A percentile compares a stretch with the other conserved stretches of the same genome.
Evolutionary conservation across 768 basidiomycete genomes (phyloP).

Genomic region (Pilatotrama ljubarskyi): DNA sequence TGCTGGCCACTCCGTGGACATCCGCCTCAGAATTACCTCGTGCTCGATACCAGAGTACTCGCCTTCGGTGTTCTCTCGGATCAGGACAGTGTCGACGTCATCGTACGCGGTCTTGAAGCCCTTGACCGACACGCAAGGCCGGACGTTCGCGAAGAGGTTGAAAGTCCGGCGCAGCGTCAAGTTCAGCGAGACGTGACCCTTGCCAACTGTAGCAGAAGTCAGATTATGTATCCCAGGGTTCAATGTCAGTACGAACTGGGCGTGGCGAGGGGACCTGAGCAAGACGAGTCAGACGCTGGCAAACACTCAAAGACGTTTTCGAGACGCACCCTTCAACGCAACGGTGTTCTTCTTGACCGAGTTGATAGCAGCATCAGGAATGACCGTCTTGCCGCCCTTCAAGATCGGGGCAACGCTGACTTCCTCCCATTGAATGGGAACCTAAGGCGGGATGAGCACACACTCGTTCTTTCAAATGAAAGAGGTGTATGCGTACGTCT

Average conservation of each 20-base stretch:
- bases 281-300: background rate
- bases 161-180: conserved; percentile 96
- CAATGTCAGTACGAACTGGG: conserved; percentile 66
- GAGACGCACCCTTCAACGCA: conserved; percentile 82
- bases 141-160: conserved; percentile 97
- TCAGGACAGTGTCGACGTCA: conserved; percentile 95
- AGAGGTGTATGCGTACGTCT: conserved; percentile 47
- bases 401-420: conserved; percentile 94
- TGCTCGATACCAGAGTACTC: conserved; percentile 99
- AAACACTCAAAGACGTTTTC: background rate
- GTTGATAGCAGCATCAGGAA: conserved; percentile 87
- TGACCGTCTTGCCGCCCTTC: conserved; percentile 94
- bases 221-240: background rate
- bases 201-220: conserved; percentile 69
- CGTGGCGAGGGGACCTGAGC: conserved; percentile 87
- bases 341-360: conserved; percentile 97
- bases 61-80: conserved; percentile 99
- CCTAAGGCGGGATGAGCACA: conserved; percentile 46
- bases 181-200: conserved; percentile 98
- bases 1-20: background rate
- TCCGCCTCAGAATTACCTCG: conserved; percentile 55
- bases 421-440: conserved; percentile 99
- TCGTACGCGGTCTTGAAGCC: conserved; percentile 99
- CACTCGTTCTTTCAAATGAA: background rate
- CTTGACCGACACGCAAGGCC: conserved; percentile 92